A percentile compares a stretch with the other conserved stretches of the same genome.
These are phyloP conservation scores for Lophiostoma macrostomum DNA, from an alignment of 495 filamentous ascomycete species.

Conservation along the genomic window DNA sequence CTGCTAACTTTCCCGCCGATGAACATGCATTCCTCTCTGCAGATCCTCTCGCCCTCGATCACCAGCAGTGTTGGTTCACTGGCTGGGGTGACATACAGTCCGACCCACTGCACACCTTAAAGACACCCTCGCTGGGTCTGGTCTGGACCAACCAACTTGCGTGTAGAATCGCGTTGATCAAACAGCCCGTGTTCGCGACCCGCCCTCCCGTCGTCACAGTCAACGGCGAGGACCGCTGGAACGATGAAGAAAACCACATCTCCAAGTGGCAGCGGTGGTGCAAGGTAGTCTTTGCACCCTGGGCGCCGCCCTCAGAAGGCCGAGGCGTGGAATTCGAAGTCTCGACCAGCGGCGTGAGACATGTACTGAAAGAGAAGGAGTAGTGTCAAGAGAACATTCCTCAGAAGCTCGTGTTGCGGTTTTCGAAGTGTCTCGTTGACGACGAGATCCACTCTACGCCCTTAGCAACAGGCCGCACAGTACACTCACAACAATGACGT, in stretches of 20 bases:
- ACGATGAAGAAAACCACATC: slow-evolving; percentile 35
- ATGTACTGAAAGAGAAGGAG: slow-evolving; percentile 12
- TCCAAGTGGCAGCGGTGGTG: slow-evolving; percentile 60
- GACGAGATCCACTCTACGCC: too few relatives aligned
- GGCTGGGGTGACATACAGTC: slow-evolving; percentile 75
- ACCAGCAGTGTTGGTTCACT: slow-evolving; percentile 90
- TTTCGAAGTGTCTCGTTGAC: too few relatives aligned
- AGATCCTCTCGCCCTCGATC: slow-evolving; percentile 65
- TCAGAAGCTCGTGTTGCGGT: too few relatives aligned
- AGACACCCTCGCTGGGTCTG: slow-evolving; percentile 82
- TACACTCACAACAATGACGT: too few relatives aligned
- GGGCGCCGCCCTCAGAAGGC: slow-evolving; percentile 46
- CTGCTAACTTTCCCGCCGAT: slow-evolving; percentile 32
- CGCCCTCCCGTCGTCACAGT: slow-evolving; percentile 16
- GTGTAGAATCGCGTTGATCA: slow-evolving; percentile 75
- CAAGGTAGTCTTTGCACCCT: slow-evolving; percentile 77
- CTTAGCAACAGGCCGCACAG: too few relatives aligned
- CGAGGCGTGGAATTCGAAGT: slow-evolving; percentile 29
- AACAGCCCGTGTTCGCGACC: slow-evolving; percentile 33
- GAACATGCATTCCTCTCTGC: slow-evolving; percentile 42
- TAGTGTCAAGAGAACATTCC: too few relatives aligned
- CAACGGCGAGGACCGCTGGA: slow-evolving; percentile 35
- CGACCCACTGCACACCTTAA: slow-evolving; percentile 46
- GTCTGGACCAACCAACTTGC: slow-evolving; percentile 89
- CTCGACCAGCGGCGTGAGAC: slow-evolving; percentile 20